phyloP scores from a whole-genome alignment of 108 stramenopile species.

The Cylindrotheca fusiformis region DNA sequence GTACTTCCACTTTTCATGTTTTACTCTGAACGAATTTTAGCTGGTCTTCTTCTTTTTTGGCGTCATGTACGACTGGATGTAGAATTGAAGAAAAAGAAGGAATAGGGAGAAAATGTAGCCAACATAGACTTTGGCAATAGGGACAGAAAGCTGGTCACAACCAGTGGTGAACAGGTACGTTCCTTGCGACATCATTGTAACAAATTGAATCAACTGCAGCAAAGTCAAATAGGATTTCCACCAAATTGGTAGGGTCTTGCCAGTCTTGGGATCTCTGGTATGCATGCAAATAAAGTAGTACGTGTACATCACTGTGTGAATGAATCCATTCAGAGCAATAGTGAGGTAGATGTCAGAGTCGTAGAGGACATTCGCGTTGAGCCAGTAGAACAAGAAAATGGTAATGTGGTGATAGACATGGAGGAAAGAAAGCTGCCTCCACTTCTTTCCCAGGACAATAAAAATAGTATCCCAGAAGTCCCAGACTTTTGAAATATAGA shows the following conservation, averaged over 20 bases:
- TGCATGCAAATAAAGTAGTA: slow-evolving; percentile 99
- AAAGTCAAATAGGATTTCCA: slow-evolving; percentile 95
- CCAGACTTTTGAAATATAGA: slow-evolving; percentile 97
- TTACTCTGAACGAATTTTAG: no score
- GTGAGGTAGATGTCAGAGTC: slow-evolving; percentile 97
- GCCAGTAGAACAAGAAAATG: slow-evolving; percentile 98
- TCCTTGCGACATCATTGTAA: slow-evolving; percentile 97
- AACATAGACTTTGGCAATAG: slow-evolving; percentile 80
- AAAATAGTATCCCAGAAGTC: slow-evolving; percentile 99
- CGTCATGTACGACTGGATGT: slow-evolving; percentile 89
- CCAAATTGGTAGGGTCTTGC: slow-evolving; percentile 94
- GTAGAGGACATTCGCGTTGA: slow-evolving; percentile 88
- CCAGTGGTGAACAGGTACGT: slow-evolving; percentile 66
- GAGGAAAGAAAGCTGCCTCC: slow-evolving; percentile 97
- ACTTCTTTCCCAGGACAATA: slow-evolving; percentile 97
- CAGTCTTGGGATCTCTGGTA: slow-evolving; percentile 85
- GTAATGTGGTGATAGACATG: slow-evolving; percentile 99
- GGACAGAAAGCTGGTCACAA: slow-evolving; percentile 65
- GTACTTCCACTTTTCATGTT: no score
- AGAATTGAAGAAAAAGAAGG: slow-evolving; percentile 96
- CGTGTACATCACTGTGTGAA: slow-evolving; percentile 99
- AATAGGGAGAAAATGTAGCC: slow-evolving; percentile 96
- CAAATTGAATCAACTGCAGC: slow-evolving; percentile 96
- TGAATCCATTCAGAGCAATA: slow-evolving; percentile 95
- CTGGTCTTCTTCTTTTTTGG: slow-evolving; percentile 78